Evolutionary conservation across 2,329 filamentous ascomycete species (phyloP).

Genomic region (Verticillium dahliae): DNA sequence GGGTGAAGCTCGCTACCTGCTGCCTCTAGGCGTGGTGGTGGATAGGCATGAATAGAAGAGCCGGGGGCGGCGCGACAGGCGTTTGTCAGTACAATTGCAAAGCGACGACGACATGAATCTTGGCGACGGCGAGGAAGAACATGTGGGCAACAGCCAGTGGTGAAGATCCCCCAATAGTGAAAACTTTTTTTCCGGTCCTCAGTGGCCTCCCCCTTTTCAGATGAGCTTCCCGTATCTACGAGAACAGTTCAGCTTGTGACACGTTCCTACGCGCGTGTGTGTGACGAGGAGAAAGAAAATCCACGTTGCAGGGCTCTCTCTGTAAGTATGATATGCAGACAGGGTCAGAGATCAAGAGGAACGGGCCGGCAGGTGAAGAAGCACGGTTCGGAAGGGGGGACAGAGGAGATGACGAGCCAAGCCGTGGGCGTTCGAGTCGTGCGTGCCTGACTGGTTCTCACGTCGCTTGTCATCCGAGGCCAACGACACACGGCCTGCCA

Average conservation of each 20-base stretch:
- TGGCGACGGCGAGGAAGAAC: not conserved
- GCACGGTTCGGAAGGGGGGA: not conserved
- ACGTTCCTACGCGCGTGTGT: not conserved
- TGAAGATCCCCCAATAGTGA: not conserved
- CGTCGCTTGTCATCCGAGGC: not conserved
- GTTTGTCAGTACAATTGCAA: not conserved
- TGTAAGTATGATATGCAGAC: too few relatives aligned
- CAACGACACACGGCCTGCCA: not conserved
- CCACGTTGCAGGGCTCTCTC: too few relatives aligned
- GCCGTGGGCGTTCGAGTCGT: not conserved
- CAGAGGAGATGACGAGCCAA: not conserved
- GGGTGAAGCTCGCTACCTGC: not conserved
- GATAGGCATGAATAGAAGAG: not conserved
- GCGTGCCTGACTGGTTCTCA: not conserved
- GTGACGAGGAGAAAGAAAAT: too few relatives aligned
- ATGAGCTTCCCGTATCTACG: not conserved
- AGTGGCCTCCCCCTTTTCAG: not conserved
- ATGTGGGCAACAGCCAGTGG: not conserved
- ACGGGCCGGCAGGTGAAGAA: not conserved
- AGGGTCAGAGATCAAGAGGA: not conserved
- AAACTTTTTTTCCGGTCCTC: too few relatives aligned
- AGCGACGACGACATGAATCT: not conserved
- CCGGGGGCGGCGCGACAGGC: not conserved
- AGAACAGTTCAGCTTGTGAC: not conserved
- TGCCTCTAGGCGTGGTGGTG: not conserved